phyloP scores from a whole-genome alignment of 2,329 filamentous ascomycete genomes.

The Lachnellula hyalina region DNA sequence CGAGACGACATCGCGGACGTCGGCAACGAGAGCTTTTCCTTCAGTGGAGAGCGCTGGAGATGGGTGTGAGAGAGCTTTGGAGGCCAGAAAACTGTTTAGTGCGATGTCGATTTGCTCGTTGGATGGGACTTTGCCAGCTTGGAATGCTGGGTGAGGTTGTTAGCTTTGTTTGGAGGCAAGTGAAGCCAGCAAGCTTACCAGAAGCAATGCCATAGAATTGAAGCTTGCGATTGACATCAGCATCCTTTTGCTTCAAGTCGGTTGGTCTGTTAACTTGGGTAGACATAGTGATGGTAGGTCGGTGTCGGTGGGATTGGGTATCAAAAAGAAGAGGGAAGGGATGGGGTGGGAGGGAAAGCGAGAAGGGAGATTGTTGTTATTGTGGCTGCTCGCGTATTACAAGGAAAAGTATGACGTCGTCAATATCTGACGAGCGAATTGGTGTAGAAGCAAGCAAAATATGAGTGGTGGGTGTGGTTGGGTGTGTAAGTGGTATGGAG shows the following conservation, averaged over 20 bases:
- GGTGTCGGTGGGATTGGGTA: constrained; percentile 11
- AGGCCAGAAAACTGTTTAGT: constrained; percentile 78
- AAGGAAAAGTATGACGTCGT: not conserved
- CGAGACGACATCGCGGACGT: constrained; percentile 73
- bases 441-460: not conserved
- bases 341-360: not conserved
- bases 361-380: not conserved
- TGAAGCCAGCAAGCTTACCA: constrained; percentile 37
- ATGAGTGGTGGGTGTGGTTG: not conserved
- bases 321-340: constrained; percentile 12
- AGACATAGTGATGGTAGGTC: constrained; percentile 5
- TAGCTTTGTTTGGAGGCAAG: not conserved
- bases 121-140: constrained; percentile 87
- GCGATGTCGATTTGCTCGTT: constrained; percentile 78
- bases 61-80: constrained; percentile 63
- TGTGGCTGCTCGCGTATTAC: not conserved
- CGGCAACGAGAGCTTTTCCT: constrained; percentile 70
- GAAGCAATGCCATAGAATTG: constrained; percentile 87
- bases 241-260: constrained; percentile 27
- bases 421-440: not conserved
- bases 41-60: constrained; percentile 75
- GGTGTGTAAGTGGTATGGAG: not conserved
- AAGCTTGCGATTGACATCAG: constrained; percentile 84
- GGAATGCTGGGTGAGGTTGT: constrained; percentile 55
- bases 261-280: constrained; percentile 28